These are phyloP conservation scores for Suhomyces atakaporum DNA, from an alignment of 1,139 yeast genomes.

Conservation along the genomic window DNA sequence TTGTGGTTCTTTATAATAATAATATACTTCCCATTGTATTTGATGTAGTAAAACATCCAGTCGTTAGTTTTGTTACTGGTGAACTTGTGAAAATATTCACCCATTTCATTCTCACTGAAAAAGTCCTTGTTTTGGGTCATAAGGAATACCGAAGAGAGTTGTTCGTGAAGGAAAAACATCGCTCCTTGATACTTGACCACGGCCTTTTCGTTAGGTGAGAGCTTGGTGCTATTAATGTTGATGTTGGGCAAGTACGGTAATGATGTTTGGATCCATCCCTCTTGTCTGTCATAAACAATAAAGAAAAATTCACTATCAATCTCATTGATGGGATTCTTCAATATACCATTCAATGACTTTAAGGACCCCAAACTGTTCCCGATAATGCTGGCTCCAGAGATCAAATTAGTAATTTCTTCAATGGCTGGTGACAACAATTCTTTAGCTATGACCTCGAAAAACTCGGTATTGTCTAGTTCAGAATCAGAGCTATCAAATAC, in stretches of 20 bases:
- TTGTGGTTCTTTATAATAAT: constrained; percentile 41
- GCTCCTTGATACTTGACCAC: constrained; percentile 26
- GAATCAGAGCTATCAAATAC: constrained; percentile 33
- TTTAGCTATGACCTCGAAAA: constrained; percentile 25
- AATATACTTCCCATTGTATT: constrained; percentile 32
- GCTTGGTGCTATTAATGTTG: constrained; percentile 7
- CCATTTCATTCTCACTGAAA: constrained; percentile 22
- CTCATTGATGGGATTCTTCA: constrained; percentile 15
- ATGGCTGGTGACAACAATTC: constrained; percentile 24
- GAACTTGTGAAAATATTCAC: constrained; percentile 48
- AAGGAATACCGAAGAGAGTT: constrained; percentile 36
- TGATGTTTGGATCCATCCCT: constrained; percentile 36
- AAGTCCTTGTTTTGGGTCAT: constrained; percentile 28
- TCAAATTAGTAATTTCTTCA: constrained; percentile 25
- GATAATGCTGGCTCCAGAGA: constrained; percentile 22
- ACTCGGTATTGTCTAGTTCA: constrained; percentile 24
- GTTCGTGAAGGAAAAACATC: constrained; percentile 44
- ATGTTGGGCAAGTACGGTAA: constrained; percentile 39
- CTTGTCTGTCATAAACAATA: constrained; percentile 33
- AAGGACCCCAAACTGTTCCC: constrained; percentile 37
- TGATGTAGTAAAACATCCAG: constrained; percentile 49
- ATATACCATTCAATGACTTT: constrained; percentile 25
- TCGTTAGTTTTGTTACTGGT: constrained; percentile 40
- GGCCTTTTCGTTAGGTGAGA: constrained; percentile 13
- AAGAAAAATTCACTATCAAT: constrained; percentile 42